Evolutionary conservation across 495 filamentous ascomycete species (phyloP).

Genomic region (Xylaria cubensis): DNA sequence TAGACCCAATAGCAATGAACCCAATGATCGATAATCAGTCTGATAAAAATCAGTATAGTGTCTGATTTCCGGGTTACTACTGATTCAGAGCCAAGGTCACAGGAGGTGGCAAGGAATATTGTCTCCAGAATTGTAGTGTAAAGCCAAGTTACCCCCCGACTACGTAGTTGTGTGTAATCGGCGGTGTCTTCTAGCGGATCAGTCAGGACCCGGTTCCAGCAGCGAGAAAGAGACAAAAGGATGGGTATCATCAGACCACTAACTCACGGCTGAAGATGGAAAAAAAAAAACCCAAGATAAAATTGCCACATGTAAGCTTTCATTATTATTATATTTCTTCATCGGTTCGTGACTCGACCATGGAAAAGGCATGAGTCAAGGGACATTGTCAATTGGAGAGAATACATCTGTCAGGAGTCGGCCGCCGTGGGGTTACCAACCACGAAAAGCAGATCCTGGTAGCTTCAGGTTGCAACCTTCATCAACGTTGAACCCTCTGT

Average conservation of each 20-base stretch:
- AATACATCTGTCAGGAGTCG: background rate
- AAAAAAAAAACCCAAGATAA: background rate
- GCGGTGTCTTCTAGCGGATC: constrained; percentile 1
- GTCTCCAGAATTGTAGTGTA: background rate
- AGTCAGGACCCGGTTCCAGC: constrained; percentile 7
- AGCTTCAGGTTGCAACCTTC: background rate
- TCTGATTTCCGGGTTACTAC: background rate
- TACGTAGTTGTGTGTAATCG: background rate
- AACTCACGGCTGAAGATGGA: background rate
- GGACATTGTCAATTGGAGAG: background rate
- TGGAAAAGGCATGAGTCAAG: constrained; percentile 3
- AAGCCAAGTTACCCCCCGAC: background rate
- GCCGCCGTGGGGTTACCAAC: background rate
- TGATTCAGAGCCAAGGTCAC: constrained; percentile 1
- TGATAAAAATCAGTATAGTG: background rate
- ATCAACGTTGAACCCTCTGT: background rate
- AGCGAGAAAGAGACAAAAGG: background rate
- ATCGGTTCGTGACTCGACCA: background rate
- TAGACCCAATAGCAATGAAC: too few relatives aligned
- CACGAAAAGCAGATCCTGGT: background rate
- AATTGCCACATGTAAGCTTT: background rate
- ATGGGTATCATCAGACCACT: constrained; percentile 2
- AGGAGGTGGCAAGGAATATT: constrained; percentile 1
- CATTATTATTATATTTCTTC: background rate
- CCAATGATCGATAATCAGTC: background rate